These are phyloP conservation scores for Esteya vermicola DNA, from an alignment of 2,329 filamentous ascomycete species.

Conservation along the genomic window DNA sequence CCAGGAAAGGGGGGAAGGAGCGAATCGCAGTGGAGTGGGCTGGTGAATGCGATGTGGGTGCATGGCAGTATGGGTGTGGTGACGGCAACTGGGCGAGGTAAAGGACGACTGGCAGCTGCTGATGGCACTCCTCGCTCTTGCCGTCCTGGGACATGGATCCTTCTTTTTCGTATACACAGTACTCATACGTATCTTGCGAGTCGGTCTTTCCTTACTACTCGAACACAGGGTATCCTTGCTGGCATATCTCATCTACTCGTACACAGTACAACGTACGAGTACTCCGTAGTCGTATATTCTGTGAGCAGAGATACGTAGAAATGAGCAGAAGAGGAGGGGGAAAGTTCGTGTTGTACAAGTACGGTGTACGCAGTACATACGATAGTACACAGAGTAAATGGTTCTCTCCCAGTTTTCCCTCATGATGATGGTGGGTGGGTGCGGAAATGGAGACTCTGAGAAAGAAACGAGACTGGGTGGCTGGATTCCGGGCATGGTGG, in stretches of 20 bases:
- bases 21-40: neutral
- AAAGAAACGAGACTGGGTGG: neutral
- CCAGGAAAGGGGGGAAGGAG: neutral
- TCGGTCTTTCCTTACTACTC: no score
- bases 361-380: neutral
- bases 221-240: no score
- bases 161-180: neutral
- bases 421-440: neutral
- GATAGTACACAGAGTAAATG: no score
- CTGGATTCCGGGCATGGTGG: neutral
- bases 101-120: neutral
- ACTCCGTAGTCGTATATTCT: no score
- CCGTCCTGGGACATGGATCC: neutral
- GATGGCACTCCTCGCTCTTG: neutral
- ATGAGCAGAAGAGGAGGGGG: neutral
- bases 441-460: neutral
- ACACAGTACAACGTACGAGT: neutral
- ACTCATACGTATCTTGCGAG: no score
- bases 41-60: slow-evolving; percentile 1
- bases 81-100: neutral
- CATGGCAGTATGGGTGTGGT: neutral
- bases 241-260: neutral
- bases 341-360: neutral
- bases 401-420: no score
- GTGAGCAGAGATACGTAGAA: no score